These are phyloP conservation scores for Plasmopara halstedii DNA, from an alignment of 352 stramenopile genomes.

Conservation along the genomic window DNA sequence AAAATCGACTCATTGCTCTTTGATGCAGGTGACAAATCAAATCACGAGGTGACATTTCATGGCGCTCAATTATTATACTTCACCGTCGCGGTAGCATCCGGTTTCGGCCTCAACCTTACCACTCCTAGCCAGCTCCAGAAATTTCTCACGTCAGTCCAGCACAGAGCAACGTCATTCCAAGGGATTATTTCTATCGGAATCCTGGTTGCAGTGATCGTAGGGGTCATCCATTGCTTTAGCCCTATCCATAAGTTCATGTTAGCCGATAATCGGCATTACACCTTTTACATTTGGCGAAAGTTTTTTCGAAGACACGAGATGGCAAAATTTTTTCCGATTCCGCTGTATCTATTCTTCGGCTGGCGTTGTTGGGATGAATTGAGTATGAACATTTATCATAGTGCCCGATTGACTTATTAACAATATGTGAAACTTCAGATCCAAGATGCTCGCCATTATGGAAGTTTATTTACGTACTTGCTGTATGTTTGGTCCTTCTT, in stretches of 20 bases:
- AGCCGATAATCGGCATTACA: constrained; percentile 90
- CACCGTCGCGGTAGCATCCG: constrained; percentile 45
- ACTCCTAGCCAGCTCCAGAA: constrained; percentile 19
- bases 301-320: constrained; percentile 71
- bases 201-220: constrained; percentile 14
- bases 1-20: background rate
- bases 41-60: constrained; percentile 71
- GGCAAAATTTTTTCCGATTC: constrained; percentile 53
- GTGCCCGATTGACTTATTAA: background rate
- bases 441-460: constrained; percentile 58
- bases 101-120: constrained; percentile 49
- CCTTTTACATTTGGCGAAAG: constrained; percentile 88
- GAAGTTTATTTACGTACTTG: constrained; percentile 63
- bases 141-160: constrained; percentile 32
- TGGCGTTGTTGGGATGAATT: constrained; percentile 64
- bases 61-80: constrained; percentile 75
- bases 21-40: constrained; percentile 67
- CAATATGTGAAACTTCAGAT: constrained; percentile 20
- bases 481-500: constrained; percentile 74
- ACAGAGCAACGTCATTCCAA: constrained; percentile 24
- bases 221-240: constrained; percentile 56
- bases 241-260: constrained; percentile 87
- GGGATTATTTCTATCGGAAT: constrained; percentile 27
- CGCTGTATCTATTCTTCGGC: constrained; percentile 55
- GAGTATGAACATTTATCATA: constrained; percentile 25